Evolutionary conservation across 2,329 filamentous ascomycete genomes (phyloP).

Genomic region (Colletotrichum sp.): DNA sequence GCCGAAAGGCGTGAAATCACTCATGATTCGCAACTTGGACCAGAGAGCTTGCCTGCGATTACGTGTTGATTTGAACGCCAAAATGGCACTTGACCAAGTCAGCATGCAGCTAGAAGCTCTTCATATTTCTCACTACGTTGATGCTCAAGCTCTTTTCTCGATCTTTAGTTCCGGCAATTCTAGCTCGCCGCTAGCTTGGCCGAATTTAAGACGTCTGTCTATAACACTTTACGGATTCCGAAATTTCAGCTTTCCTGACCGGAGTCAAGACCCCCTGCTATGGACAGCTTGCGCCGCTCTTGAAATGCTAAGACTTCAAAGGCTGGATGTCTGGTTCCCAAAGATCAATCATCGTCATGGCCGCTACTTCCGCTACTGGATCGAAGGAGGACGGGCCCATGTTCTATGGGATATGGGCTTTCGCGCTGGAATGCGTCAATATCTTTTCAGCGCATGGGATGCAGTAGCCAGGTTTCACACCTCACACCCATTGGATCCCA

Average conservation of each 20-base stretch:
- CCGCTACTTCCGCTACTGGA: background rate
- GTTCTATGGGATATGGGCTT: background rate
- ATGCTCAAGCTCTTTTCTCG: no score
- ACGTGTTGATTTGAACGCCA: no score
- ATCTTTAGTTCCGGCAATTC: no score
- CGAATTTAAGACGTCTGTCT: no score
- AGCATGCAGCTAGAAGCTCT: background rate
- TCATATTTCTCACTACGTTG: background rate
- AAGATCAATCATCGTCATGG: rapidly evolving
- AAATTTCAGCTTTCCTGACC: no score
- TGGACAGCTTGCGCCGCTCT: background rate
- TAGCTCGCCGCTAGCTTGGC: no score
- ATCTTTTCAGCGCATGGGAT: background rate
- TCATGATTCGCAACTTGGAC: background rate
- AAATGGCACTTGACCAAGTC: no score
- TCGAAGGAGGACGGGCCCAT: background rate
- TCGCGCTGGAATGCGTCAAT: background rate
- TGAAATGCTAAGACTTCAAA: background rate
- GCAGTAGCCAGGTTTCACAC: background rate
- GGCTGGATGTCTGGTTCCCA: background rate
- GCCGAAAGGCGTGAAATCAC: background rate
- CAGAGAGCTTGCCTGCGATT: background rate
- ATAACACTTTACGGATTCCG: no score
- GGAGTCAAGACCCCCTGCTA: background rate
- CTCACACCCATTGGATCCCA: background rate